Percentiles rank a stretch among this genome's conserved stretches.
Evolutionary conservation across 768 basidiomycete genomes (phyloP).

Genomic region (Cystofilobasidium bisporidii): DNA sequence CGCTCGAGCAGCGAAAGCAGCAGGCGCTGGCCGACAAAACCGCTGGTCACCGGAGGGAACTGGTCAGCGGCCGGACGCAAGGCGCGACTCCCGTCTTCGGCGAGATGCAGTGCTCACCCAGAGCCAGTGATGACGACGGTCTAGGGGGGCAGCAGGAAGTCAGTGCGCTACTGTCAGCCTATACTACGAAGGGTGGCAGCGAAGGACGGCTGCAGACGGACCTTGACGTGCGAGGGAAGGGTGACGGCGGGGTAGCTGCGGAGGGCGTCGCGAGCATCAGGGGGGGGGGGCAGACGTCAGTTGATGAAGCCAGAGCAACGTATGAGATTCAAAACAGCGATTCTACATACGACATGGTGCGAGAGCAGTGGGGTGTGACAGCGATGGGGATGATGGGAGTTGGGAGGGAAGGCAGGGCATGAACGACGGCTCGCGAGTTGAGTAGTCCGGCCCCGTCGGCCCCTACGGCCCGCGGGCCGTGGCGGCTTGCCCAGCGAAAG

Average conservation of each 20-base stretch:
- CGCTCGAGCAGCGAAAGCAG: conserved; percentile 34
- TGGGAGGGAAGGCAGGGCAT: too few species aligned
- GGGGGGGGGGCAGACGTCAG: too few species aligned
- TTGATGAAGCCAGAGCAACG: not conserved
- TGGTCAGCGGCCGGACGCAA: not conserved
- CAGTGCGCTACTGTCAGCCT: too few species aligned
- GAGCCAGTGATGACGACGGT: conserved; percentile 24
- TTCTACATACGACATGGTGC: not conserved
- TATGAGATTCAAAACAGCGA: not conserved
- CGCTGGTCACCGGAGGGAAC: conserved; percentile 11
- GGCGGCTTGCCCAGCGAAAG: too few species aligned
- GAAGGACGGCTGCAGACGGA: too few species aligned
- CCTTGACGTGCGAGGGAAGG: conserved; percentile 13
- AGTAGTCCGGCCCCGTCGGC: too few species aligned
- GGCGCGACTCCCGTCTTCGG: not conserved
- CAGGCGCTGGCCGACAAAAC: conserved; percentile 39
- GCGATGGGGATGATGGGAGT: too few species aligned
- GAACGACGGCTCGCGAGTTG: too few species aligned
- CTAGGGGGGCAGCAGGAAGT: not conserved
- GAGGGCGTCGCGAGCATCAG: not conserved
- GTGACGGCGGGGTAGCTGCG: not conserved
- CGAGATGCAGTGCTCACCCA: not conserved
- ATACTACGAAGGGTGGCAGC: too few species aligned
- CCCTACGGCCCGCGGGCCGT: too few species aligned
- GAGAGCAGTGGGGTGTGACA: not conserved